Conservation (phyloP, 176 grass and related monocot species). For the Aegilops speltoides region DNA sequence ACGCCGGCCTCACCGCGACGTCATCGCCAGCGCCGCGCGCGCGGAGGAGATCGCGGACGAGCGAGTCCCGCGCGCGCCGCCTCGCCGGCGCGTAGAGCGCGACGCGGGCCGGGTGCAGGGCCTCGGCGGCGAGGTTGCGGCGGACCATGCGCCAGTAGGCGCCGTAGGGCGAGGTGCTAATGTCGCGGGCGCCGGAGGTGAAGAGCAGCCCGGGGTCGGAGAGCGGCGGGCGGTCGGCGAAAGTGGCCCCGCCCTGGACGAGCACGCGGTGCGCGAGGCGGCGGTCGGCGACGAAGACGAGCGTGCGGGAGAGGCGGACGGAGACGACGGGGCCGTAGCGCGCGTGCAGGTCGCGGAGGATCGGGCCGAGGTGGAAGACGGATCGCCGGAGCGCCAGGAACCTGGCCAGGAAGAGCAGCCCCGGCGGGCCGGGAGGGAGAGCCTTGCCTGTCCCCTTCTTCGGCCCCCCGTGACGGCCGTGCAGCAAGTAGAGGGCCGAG, state of each 20-base stretch:
- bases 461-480: not conserved
- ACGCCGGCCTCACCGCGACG: constrained; percentile 27
- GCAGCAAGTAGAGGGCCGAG: not conserved
- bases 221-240: constrained; percentile 41
- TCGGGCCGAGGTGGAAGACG: constrained; percentile 24
- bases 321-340: constrained; percentile 17
- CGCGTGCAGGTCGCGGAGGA: constrained; percentile 35
- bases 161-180: constrained; percentile 45
- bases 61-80: constrained; percentile 28
- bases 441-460: not conserved
- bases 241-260: constrained; percentile 40
- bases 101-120: constrained; percentile 24
- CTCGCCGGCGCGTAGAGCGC: constrained; percentile 29
- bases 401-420: constrained; percentile 30
- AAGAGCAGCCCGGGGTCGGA: not conserved
- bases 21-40: not conserved
- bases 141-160: constrained; percentile 54
- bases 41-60: constrained; percentile 16
- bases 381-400: constrained; percentile 26
- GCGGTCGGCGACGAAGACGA: constrained; percentile 57
- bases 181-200: constrained; percentile 21
- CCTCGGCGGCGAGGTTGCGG: constrained; percentile 49
- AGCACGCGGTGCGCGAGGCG: constrained; percentile 41
- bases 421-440: constrained; percentile 43
- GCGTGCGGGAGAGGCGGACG: constrained; percentile 34